Evolutionary conservation across 345 rosid species (phyloP).

Genomic region (Excoecaria cochinchinensis): DNA sequence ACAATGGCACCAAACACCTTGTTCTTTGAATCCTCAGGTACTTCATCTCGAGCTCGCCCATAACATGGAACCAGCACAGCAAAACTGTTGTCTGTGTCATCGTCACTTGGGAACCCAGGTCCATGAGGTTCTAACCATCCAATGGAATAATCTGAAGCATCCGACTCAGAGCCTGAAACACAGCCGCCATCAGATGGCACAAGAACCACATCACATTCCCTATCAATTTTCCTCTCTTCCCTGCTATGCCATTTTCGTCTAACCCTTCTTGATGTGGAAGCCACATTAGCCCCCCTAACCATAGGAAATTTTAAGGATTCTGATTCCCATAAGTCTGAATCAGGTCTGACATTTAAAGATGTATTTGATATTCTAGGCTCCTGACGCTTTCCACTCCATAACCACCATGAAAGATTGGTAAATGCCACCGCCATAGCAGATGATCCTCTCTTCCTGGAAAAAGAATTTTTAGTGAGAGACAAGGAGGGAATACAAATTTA

Average conservation of each 20-base stretch:
- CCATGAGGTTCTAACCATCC: constrained; percentile 89
- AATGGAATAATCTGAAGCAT: constrained; percentile 67
- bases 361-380: constrained; percentile 47
- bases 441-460: constrained; percentile 1
- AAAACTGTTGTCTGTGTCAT: constrained; percentile 58
- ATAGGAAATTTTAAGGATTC: constrained; percentile 61
- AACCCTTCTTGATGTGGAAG: constrained; percentile 53
- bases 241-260: constrained; percentile 67
- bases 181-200: constrained; percentile 79
- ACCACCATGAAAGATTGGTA: constrained; percentile 62
- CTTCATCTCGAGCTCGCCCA: constrained; percentile 38
- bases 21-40: constrained; percentile 31
- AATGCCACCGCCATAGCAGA: constrained; percentile 54
- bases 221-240: constrained; percentile 64
- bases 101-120: constrained; percentile 55
- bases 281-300: constrained; percentile 31
- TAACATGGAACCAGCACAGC: constrained; percentile 77
- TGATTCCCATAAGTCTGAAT: constrained; percentile 44
- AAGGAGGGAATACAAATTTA: neutral
- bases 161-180: constrained; percentile 73
- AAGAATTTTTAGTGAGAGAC: neutral
- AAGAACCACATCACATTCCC: constrained; percentile 66
- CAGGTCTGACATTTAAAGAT: constrained; percentile 38
- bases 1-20: constrained; percentile 42
- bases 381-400: constrained; percentile 56